Evolutionary conservation across 1,284 basidiomycete species (phyloP).

Genomic region (Melampsora americana): DNA sequence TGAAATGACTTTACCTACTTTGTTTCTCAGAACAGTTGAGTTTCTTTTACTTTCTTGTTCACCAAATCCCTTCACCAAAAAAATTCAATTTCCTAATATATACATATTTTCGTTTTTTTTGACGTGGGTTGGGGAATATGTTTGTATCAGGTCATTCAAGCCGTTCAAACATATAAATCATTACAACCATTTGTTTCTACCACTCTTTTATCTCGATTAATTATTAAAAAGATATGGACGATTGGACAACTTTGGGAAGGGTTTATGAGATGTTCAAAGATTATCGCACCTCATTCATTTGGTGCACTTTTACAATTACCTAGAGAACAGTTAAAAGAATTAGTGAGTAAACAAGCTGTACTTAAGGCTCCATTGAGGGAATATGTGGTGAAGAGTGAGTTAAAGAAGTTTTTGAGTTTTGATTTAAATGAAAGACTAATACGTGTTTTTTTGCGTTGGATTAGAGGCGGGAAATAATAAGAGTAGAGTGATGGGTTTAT

Average conservation of each 20-base stretch:
- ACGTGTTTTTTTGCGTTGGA: not conserved
- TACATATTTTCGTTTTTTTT: constrained; percentile 21
- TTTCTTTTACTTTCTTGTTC: too few relatives aligned
- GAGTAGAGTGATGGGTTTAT: constrained; percentile 45
- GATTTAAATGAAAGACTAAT: too few relatives aligned
- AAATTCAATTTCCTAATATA: too few relatives aligned
- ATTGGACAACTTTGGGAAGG: constrained; percentile 95
- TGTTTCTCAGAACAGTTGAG: constrained; percentile 88
- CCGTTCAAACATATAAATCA: constrained; percentile 91
- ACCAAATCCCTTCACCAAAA: too few relatives aligned
- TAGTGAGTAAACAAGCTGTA: constrained; percentile 80
- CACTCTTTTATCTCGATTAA: constrained; percentile 85
- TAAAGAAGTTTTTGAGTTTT: not conserved
- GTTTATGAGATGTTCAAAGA: constrained; percentile 88
- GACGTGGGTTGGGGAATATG: too few relatives aligned
- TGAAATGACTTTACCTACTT: constrained; percentile 77
- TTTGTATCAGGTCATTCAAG: constrained; percentile 77
- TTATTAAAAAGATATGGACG: constrained; percentile 96
- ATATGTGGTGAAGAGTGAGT: constrained; percentile 54
- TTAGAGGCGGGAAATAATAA: constrained; percentile 49
- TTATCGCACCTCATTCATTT: constrained; percentile 85
- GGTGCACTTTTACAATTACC: constrained; percentile 87
- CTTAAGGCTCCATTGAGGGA: constrained; percentile 54
- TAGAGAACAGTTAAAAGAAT: constrained; percentile 81
- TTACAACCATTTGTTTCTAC: constrained; percentile 90